phyloP scores from a whole-genome alignment of 257 asterid species.

The Solanum paucissectum region DNA sequence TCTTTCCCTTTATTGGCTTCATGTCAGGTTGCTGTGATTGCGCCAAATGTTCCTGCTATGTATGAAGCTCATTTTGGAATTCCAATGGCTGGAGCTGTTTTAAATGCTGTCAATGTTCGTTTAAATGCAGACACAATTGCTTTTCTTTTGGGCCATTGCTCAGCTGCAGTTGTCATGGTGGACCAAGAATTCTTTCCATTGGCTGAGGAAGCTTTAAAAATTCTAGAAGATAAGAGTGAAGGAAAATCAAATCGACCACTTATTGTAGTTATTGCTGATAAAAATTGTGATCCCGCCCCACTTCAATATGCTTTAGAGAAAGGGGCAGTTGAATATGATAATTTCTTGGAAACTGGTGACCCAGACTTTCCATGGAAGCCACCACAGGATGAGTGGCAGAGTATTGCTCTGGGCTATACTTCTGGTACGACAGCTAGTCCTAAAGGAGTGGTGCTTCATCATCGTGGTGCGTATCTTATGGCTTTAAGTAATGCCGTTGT shows the following conservation, averaged over 20 bases:
- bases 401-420: constrained; percentile 84
- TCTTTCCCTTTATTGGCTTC: background rate
- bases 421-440: constrained; percentile 98
- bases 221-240: constrained; percentile 33
- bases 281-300: constrained; percentile 43
- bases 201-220: constrained; percentile 68
- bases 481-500: constrained; percentile 56
- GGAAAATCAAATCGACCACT: constrained; percentile 43
- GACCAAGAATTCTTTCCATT: constrained; percentile 73
- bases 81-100: constrained; percentile 93
- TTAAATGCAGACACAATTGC: constrained; percentile 71
- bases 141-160: constrained; percentile 75
- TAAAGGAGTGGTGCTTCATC: constrained; percentile 92
- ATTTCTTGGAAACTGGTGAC: constrained; percentile 70
- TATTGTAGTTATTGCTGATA: constrained; percentile 66
- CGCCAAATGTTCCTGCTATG: constrained; percentile 84
- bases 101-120: constrained; percentile 84
- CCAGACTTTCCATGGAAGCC: constrained; percentile 62
- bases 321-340: constrained; percentile 79
- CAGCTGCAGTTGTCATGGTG: constrained; percentile 59
- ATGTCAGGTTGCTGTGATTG: constrained; percentile 86
- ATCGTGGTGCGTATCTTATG: constrained; percentile 93
- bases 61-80: constrained; percentile 89
- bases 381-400: constrained; percentile 93
- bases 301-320: constrained; percentile 53